A percentile compares a stretch with the other conserved stretches of the same genome.
Conservation (phyloP, 2,329 filamentous ascomycete species). For the Ophiostoma perfectum region DNA sequence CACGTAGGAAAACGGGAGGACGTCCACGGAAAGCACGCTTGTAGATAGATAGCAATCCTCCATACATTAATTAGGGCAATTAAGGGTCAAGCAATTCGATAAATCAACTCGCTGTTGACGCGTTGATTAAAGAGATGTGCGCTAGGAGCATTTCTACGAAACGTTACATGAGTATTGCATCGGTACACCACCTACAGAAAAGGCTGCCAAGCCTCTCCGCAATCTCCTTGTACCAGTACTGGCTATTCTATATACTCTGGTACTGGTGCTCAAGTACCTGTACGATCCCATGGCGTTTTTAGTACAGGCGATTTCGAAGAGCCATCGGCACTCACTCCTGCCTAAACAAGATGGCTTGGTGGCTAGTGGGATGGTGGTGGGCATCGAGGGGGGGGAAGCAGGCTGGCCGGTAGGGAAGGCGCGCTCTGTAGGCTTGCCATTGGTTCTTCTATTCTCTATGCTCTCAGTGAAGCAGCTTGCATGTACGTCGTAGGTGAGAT, state of each 20-base stretch:
- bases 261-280: not conserved
- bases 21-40: too few species aligned
- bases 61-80: too few species aligned
- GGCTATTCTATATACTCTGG: not conserved
- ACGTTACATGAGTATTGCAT: constrained; percentile 25
- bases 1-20: too few species aligned
- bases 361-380: not conserved
- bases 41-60: too few species aligned
- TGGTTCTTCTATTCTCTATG: too few species aligned
- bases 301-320: not conserved
- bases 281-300: not conserved
- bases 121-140: not conserved
- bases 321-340: constrained; percentile 16
- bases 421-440: not conserved
- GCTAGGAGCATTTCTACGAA: constrained; percentile 20
- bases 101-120: too few species aligned
- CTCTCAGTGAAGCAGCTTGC: too few species aligned
- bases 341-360: constrained; percentile 17
- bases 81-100: too few species aligned
- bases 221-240: not conserved
- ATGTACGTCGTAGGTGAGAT: too few species aligned
- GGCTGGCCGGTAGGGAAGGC: not conserved
- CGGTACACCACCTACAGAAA: not conserved
- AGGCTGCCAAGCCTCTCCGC: not conserved
- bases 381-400: not conserved